Evolutionary conservation across 495 filamentous ascomycete species (phyloP).

Genomic region (Neurospora africana): DNA sequence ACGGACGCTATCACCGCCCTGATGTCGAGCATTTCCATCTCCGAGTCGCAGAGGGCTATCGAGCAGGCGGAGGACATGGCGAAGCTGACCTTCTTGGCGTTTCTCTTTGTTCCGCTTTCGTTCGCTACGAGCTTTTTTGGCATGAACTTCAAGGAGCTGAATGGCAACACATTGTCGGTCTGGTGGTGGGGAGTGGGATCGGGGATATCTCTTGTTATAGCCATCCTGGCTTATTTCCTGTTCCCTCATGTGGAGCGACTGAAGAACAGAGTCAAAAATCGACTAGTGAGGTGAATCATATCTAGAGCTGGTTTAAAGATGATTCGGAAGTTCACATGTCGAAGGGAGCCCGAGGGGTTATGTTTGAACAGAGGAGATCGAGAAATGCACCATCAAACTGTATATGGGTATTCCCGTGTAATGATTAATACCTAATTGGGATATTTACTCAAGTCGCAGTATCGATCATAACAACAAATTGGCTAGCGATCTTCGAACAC

Average conservation of each 20-base stretch:
- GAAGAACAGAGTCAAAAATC: not conserved
- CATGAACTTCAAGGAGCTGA: slow-evolving; percentile 24
- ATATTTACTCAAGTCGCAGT: not conserved
- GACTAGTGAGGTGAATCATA: not conserved
- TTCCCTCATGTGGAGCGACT: not conserved
- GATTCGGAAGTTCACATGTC: not conserved
- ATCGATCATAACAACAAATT: not conserved
- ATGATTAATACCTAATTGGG: not conserved
- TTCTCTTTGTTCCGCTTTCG: slow-evolving; percentile 17
- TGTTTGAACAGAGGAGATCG: not conserved
- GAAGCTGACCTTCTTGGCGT: slow-evolving; percentile 21
- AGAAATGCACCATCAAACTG: not conserved
- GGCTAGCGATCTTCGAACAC: not conserved
- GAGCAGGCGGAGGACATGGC: slow-evolving; percentile 14
- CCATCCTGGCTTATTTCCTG: not conserved
- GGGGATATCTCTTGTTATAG: not conserved
- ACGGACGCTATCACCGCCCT: slow-evolving; percentile 12
- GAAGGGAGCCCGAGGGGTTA: not conserved
- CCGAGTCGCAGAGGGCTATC: slow-evolving; percentile 22
- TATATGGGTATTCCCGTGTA: not conserved
- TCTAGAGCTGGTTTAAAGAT: not conserved
- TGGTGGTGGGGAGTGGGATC: not conserved
- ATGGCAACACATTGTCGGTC: not conserved
- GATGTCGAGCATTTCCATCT: slow-evolving; percentile 16
- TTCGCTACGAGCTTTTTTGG: slow-evolving; percentile 24